A percentile compares a stretch with the other conserved stretches of the same genome.
Evolutionary conservation across 371 early-diverging fungal species (phyloP).

Genomic region (Smittium culicis): DNA sequence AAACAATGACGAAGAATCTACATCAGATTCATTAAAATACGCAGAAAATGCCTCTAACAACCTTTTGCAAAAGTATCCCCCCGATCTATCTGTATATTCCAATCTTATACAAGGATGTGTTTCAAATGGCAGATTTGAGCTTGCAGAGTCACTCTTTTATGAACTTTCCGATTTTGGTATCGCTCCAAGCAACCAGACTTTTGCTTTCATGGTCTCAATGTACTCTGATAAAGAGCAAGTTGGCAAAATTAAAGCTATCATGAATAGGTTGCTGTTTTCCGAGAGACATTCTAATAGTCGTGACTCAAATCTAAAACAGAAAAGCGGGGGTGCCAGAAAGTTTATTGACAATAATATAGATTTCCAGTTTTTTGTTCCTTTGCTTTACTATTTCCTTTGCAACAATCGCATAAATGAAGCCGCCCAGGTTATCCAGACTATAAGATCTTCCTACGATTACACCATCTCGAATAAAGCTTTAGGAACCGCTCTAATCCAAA

Average conservation of each 20-base stretch:
- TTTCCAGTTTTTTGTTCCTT: slow-evolving; percentile 9
- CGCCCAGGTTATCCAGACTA: background rate
- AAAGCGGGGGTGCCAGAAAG: background rate
- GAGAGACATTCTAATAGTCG: too few relatives aligned
- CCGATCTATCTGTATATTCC: background rate
- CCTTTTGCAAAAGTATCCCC: background rate
- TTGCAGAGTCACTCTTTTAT: slow-evolving; percentile 23
- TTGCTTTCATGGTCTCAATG: slow-evolving; percentile 19
- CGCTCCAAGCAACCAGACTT: slow-evolving; percentile 20
- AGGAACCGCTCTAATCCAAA: background rate
- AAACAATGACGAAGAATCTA: background rate
- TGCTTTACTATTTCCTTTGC: slow-evolving; percentile 1
- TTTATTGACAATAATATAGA: background rate
- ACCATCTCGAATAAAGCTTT: background rate
- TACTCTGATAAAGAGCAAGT: slow-evolving; percentile 23
- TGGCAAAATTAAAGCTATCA: slow-evolving; percentile 1
- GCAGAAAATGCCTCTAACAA: background rate
- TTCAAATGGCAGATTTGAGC: background rate
- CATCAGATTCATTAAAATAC: background rate
- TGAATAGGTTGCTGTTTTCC: too few relatives aligned
- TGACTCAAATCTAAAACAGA: background rate
- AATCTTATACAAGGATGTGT: background rate
- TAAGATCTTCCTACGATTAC: too few relatives aligned
- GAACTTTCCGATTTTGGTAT: slow-evolving; percentile 27
- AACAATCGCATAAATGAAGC: slow-evolving; percentile 1